A percentile compares a stretch with the other conserved stretches of the same genome.
Conservation (phyloP, 495 filamentous ascomycete species). For the Hapsidospora chrysogenum region DNA sequence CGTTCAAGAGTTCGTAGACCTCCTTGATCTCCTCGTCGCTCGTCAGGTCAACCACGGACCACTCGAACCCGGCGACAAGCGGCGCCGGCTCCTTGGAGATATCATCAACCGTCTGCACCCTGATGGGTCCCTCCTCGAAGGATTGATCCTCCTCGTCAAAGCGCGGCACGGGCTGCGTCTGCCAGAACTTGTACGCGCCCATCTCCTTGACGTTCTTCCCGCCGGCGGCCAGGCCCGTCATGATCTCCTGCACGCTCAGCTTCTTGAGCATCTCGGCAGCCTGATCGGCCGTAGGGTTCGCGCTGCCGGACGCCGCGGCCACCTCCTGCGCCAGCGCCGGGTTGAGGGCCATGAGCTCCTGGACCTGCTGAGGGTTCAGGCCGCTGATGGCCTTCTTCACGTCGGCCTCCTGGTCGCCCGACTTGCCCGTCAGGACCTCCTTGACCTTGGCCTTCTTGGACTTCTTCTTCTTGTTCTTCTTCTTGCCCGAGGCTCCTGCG, state of each 20-base stretch:
- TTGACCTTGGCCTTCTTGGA: slow-evolving; percentile 32
- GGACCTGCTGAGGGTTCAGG: slow-evolving; percentile 28
- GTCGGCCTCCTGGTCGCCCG: slow-evolving; percentile 12
- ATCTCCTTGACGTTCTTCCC: slow-evolving; percentile 91
- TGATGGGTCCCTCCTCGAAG: slow-evolving; percentile 37
- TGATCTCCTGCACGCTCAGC: slow-evolving; percentile 57
- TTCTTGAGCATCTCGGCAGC: slow-evolving; percentile 46
- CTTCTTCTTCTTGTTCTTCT: slow-evolving; percentile 33
- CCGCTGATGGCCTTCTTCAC: slow-evolving; percentile 25
- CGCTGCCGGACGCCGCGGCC: slow-evolving; percentile 15
- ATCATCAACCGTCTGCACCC: slow-evolving; percentile 50
- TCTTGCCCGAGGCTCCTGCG: slow-evolving; percentile 14
- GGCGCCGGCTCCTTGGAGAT: slow-evolving; percentile 52
- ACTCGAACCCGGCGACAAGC: slow-evolving; percentile 67
- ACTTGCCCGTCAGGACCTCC: slow-evolving; percentile 15
- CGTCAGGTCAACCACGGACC: slow-evolving; percentile 78
- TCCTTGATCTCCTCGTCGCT: slow-evolving; percentile 46
- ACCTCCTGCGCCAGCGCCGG: slow-evolving; percentile 43
- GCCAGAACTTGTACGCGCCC: slow-evolving; percentile 95
- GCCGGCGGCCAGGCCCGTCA: slow-evolving; percentile 59
- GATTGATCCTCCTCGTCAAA: slow-evolving; percentile 41
- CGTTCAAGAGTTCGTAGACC: slow-evolving; percentile 71
- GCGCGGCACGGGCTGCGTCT: slow-evolving; percentile 83
- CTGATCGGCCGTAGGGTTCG: slow-evolving; percentile 2
- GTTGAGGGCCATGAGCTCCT: slow-evolving; percentile 41